phyloP scores from a whole-genome alignment of 2,329 filamentous ascomycete species.

The Aureobasidium subglaciale region DNA sequence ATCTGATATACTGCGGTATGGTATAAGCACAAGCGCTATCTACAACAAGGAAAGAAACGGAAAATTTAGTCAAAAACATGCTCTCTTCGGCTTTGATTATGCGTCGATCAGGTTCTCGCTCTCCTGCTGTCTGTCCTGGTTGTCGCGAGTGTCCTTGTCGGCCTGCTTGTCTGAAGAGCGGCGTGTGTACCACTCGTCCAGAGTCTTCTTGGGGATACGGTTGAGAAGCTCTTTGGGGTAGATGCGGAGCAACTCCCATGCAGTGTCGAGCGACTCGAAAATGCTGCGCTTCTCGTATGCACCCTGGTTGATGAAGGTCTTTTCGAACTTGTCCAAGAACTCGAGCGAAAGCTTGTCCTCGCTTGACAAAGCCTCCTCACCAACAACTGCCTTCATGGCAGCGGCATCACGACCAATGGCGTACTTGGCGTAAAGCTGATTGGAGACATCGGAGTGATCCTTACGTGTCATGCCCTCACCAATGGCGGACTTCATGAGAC shows the following conservation, averaged over 20 bases:
- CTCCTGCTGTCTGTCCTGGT: slow-evolving; percentile 30
- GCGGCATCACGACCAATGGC: slow-evolving; percentile 97
- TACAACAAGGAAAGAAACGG: slow-evolving; percentile 7
- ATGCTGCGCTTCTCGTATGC: slow-evolving; percentile 88
- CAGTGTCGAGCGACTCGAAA: slow-evolving; percentile 88
- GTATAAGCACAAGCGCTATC: slow-evolving; percentile 15
- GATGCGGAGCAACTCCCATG: slow-evolving; percentile 92
- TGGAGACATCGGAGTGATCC: slow-evolving; percentile 97
- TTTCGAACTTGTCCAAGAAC: slow-evolving; percentile 98
- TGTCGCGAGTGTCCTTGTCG: slow-evolving; percentile 40
- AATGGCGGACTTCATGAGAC: slow-evolving; percentile 99
- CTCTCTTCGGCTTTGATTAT: slow-evolving; percentile 1
- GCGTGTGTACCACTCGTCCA: slow-evolving; percentile 46
- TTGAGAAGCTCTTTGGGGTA: slow-evolving; percentile 98
- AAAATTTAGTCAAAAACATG: not conserved
- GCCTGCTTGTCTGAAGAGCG: slow-evolving; percentile 28
- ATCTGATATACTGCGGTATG: slow-evolving; percentile 14
- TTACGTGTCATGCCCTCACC: slow-evolving; percentile 93
- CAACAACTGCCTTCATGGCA: slow-evolving; percentile 98
- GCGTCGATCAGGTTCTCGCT: slow-evolving; percentile 20
- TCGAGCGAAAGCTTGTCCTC: slow-evolving; percentile 98
- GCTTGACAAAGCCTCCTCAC: slow-evolving; percentile 89
- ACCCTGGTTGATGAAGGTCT: slow-evolving; percentile 85
- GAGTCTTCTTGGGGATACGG: slow-evolving; percentile 54
- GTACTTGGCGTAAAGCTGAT: slow-evolving; percentile 99